Evolutionary conservation across 176 grass and related monocot genomes (phyloP).

Genomic region (Eragrostis curvula): DNA sequence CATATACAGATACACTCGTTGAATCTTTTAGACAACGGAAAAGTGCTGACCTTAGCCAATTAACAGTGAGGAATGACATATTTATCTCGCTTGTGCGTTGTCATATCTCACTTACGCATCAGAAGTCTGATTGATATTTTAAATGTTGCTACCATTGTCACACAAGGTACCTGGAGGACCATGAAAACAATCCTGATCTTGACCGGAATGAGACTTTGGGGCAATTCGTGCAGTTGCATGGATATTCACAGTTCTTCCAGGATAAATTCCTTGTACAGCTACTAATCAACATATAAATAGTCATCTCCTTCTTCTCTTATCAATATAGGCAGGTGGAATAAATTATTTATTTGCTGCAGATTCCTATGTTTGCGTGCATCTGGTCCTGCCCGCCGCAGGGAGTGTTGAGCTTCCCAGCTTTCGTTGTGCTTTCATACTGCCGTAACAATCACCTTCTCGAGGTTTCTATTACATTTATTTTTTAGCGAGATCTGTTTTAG

Average conservation of each 20-base stretch:
- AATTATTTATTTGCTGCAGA: conserved; percentile 36
- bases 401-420: conserved; percentile 77
- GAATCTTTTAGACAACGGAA: not conserved
- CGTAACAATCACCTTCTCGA: conserved; percentile 86
- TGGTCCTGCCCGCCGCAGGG: conserved; percentile 79
- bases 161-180: conserved; percentile 74
- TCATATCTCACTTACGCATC: not conserved
- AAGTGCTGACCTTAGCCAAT: no score
- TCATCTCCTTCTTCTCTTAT: conserved; percentile 19
- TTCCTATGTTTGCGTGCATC: conserved; percentile 77
- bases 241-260: conserved; percentile 79
- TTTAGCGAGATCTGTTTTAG: no score
- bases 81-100: not conserved
- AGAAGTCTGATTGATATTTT: not conserved
- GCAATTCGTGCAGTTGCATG: conserved; percentile 68
- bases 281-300: not conserved
- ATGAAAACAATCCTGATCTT: conserved; percentile 68
- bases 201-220: conserved; percentile 71
- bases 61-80: no score
- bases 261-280: conserved; percentile 68
- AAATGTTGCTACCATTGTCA: not conserved
- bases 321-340: not conserved
- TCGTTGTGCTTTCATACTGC: conserved; percentile 83
- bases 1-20: not conserved
- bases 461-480: conserved; percentile 25